These are phyloP conservation scores for Pichia phayaonensis DNA, from an alignment of 805 yeast genomes.

Conservation along the genomic window DNA sequence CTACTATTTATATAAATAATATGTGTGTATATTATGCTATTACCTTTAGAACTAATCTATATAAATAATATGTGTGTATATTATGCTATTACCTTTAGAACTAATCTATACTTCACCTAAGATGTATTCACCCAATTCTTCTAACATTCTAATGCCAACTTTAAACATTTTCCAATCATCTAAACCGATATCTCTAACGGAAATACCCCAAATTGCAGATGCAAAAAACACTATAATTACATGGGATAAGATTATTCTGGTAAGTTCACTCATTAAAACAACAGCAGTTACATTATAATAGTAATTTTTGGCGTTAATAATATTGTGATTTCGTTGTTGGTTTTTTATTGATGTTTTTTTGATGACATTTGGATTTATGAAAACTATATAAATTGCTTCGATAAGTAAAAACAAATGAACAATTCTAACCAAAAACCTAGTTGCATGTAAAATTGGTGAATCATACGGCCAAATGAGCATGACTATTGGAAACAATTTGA, in stretches of 20 bases:
- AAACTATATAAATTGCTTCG: slow-evolving; percentile 28
- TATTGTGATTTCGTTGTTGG: background rate
- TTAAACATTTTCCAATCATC: slow-evolving; percentile 24
- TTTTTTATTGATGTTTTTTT: background rate
- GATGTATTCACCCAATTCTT: slow-evolving; percentile 15
- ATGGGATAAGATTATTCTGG: slow-evolving; percentile 17
- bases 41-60: background rate
- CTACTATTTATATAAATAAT: background rate
- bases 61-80: background rate
- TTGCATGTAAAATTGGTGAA: slow-evolving; percentile 44
- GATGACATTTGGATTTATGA: slow-evolving; percentile 14
- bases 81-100: background rate
- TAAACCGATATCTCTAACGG: slow-evolving; percentile 13
- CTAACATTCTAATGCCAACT: slow-evolving; percentile 15
- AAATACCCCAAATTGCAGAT: slow-evolving; percentile 14
- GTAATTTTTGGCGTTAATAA: slow-evolving; percentile 11
- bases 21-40: background rate
- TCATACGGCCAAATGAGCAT: slow-evolving; percentile 98
- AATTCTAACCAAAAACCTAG: slow-evolving; percentile 26
- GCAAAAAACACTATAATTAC: slow-evolving; percentile 19
- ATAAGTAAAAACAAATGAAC: slow-evolving; percentile 26
- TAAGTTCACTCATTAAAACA: slow-evolving; percentile 20
- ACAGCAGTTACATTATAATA: slow-evolving; percentile 25
- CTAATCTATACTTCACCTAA: slow-evolving; percentile 1
- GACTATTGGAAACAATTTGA: slow-evolving; percentile 80